Evolutionary conservation across 257 asterid genomes (phyloP).

Genomic region (Striga asiatica): DNA sequence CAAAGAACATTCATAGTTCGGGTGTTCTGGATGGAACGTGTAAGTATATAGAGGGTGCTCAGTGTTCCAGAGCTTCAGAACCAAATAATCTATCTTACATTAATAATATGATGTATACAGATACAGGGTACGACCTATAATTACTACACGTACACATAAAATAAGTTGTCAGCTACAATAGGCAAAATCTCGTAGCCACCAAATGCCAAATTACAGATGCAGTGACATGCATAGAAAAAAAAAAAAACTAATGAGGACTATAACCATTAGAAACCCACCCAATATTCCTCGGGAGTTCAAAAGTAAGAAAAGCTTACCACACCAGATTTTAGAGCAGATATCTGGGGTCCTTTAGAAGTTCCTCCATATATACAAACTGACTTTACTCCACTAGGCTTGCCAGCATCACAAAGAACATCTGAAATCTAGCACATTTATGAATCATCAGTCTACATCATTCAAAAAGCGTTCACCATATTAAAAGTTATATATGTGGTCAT

Average conservation of each 20-base stretch:
- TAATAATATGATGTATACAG: neutral
- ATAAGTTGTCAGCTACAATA: neutral
- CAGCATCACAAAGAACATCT: conserved; percentile 88
- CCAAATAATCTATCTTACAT: neutral
- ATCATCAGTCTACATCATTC: conserved; percentile 15
- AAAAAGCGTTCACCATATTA: neutral
- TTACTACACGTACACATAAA: neutral
- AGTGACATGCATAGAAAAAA: neutral
- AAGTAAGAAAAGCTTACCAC: conserved; percentile 47
- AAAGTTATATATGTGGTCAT: neutral
- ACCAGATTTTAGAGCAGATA: conserved; percentile 75
- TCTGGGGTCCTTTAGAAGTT: conserved; percentile 82
- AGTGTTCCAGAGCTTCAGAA: neutral
- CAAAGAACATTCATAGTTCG: neutral
- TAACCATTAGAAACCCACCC: neutral
- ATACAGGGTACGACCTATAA: neutral
- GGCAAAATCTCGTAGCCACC: neutral
- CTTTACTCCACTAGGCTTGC: conserved; percentile 61
- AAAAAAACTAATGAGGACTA: neutral
- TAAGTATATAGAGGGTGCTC: neutral
- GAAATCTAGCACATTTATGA: conserved; percentile 42
- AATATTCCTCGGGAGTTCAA: neutral
- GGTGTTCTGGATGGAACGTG: neutral
- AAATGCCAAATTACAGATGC: neutral
- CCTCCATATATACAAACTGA: conserved; percentile 94